phyloP scores from a whole-genome alignment of 768 basidiomycete species.

The Serpula lacrymans region DNA sequence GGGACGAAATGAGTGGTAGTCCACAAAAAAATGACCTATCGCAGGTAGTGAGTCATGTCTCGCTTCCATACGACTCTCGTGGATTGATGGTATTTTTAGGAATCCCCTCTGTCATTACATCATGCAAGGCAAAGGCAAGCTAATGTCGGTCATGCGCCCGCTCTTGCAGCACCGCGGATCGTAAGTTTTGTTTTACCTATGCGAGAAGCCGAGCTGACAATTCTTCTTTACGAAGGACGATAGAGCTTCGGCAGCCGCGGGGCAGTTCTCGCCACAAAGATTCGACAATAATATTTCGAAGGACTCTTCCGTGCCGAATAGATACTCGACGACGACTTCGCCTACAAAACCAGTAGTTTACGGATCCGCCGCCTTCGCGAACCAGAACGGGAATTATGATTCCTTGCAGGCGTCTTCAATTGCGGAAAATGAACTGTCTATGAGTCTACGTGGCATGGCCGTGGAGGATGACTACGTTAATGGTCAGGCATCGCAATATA shows the following conservation, averaged over 20 bases:
- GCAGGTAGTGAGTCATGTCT: conserved; percentile 40
- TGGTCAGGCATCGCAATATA: conserved; percentile 37
- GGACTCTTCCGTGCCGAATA: conserved; percentile 34
- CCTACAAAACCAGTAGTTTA: conserved; percentile 38
- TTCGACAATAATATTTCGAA: conserved; percentile 46
- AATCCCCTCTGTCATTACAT: conserved; percentile 42
- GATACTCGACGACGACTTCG: conserved; percentile 41
- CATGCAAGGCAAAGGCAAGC: conserved; percentile 46
- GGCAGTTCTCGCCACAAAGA: conserved; percentile 52
- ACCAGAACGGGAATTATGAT: conserved; percentile 34
- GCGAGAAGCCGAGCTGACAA: conserved; percentile 12
- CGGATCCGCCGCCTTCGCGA: conserved; percentile 26
- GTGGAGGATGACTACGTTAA: conserved; percentile 51
- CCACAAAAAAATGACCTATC: conserved; percentile 50
- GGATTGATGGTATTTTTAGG: conserved; percentile 30
- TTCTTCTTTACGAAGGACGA: conserved; percentile 39
- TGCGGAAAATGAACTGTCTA: conserved; percentile 52
- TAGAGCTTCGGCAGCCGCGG: conserved; percentile 42
- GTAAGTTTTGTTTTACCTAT: conserved; percentile 26
- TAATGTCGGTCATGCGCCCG: conserved; percentile 32
- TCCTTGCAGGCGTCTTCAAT: conserved; percentile 34
- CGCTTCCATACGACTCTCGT: conserved; percentile 9
- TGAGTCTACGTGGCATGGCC: conserved; percentile 58
- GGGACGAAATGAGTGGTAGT: conserved; percentile 54
- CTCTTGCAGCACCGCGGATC: conserved; percentile 38